A percentile compares a stretch with the other conserved stretches of the same genome.
Conservation (phyloP, 164 flowering plant species). For the Dillenia suffruticosa region DNA sequence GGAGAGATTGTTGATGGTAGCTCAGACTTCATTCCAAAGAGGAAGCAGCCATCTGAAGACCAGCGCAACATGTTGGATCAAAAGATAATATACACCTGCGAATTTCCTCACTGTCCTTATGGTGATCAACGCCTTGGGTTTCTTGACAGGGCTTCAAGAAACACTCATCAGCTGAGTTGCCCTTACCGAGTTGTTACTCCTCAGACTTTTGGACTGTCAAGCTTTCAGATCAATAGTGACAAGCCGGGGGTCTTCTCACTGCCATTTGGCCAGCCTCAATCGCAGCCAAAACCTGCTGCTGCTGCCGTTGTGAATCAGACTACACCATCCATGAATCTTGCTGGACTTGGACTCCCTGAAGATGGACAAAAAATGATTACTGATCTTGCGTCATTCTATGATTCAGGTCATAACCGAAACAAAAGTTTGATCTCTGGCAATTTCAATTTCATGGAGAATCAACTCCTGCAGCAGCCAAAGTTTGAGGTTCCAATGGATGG, state of each 20-base stretch:
- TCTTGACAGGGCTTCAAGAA: conserved; percentile 38
- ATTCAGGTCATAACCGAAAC: conserved; percentile 34
- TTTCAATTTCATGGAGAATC: conserved; percentile 16
- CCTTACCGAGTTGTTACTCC: conserved; percentile 18
- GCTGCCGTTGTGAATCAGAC: conserved; percentile 6
- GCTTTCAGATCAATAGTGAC: conserved; percentile 28
- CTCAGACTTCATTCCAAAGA: conserved; percentile 38
- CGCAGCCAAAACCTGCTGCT: conserved; percentile 18
- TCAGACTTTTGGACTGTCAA: conserved; percentile 23
- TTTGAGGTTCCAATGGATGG: conserved; percentile 27
- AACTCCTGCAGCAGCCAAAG: conserved; percentile 22
- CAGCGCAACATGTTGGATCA: conserved; percentile 26
- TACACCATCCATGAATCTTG: conserved; percentile 21
- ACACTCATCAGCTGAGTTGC: conserved; percentile 49
- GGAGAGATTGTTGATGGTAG: conserved; percentile 21
- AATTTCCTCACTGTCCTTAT: conserved; percentile 37
- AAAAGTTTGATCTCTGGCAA: conserved; percentile 21
- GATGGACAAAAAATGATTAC: conserved; percentile 66
- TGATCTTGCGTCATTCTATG: conserved; percentile 59
- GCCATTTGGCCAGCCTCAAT: conserved; percentile 6
- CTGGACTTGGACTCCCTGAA: conserved; percentile 58
- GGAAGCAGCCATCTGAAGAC: conserved; percentile 29
- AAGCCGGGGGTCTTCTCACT: conserved; percentile 37
- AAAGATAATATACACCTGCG: conserved; percentile 39
- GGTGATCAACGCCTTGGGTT: conserved; percentile 38